Evolutionary conservation across 78 protist species (phyloP), one percentile per base, ranked within the genome.

Genomic region (Guillardia theta): DNA sequence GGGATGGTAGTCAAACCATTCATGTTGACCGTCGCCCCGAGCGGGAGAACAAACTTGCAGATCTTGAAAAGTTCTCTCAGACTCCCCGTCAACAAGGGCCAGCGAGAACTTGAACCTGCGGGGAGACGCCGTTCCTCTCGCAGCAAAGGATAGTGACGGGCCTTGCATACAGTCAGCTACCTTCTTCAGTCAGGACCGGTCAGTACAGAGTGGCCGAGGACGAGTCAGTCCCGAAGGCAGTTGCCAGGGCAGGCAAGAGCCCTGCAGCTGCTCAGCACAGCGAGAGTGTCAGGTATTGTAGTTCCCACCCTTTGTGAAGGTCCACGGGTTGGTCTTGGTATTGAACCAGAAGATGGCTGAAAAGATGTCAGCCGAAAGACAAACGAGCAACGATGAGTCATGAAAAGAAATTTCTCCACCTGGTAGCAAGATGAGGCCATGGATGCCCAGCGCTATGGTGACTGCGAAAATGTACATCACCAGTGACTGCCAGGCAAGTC

Each of bases 21-120:
- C 83, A 70, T 70, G 83, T 70, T 70, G 83, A 70, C 83, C 36
- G 83, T 70, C 36, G 83, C 83, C 4, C 83, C 83, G 27, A 70
- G 41, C 83, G 83, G 83, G n/a, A 70, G 41, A 1, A 70, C 83
- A 6, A 70, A 70, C 41, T 24, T 24, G 83, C 83, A 64, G 18
- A 53, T 18, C 62, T 53, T n/a, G n/a, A n/a, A n/a, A n/a, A n/a
- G n/a, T n/a, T n/a, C n/a, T 15, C 70, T 6, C 70, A 30, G 39
- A 58, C 70, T 30, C 70, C 30, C 58, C 58, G 58, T 50, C 58
- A 10, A 19, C 58, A 50, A 50, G 30, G 30, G 30, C 58, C 58
- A n/a, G n/a, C n/a, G n/a, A n/a, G n/a, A n/a, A n/a, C n/a, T n/a
- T n/a, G n/a, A 53, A 53, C 62, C 62, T 53, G 33, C 12, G 12